These are phyloP conservation scores for Rhizophora mangle DNA, from an alignment of 345 rosid species.

Conservation along the genomic window DNA sequence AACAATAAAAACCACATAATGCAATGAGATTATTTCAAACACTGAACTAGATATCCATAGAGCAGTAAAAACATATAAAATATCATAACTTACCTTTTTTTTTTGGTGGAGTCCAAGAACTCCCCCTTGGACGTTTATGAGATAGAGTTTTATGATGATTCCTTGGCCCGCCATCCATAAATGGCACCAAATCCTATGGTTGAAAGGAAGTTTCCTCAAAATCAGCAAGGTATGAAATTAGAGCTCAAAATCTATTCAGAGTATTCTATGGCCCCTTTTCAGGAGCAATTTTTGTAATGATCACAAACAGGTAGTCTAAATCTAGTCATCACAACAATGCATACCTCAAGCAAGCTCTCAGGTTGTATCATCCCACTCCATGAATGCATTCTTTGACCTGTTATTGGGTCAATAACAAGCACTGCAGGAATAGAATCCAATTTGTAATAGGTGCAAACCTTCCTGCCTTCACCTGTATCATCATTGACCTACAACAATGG, in stretches of 20 bases:
- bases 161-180: conserved; percentile 93
- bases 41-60: background rate
- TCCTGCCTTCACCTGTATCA: conserved; percentile 86
- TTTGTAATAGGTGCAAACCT: conserved; percentile 86
- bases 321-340: background rate
- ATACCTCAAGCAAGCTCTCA: conserved; percentile 80
- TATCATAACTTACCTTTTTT: conserved; percentile 45
- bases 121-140: conserved; percentile 84
- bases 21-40: background rate
- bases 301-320: background rate
- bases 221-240: conserved; percentile 6
- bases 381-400: conserved; percentile 87
- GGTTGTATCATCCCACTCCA: conserved; percentile 96
- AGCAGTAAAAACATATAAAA: background rate
- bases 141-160: conserved; percentile 66
- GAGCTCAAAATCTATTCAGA: background rate
- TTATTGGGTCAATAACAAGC: conserved; percentile 90
- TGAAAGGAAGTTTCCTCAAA: conserved; percentile 4
- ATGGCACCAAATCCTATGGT: conserved; percentile 72
- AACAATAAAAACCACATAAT: background rate
- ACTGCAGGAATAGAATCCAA: conserved; percentile 83
- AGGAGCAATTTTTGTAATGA: background rate
- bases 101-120: conserved; percentile 55
- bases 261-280: background rate
- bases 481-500: conserved; percentile 60